Percentiles rank a stretch among this genome's conserved stretches.
Conservation (phyloP, 139 green algal species). For the Picochlorum sp. region DNA sequence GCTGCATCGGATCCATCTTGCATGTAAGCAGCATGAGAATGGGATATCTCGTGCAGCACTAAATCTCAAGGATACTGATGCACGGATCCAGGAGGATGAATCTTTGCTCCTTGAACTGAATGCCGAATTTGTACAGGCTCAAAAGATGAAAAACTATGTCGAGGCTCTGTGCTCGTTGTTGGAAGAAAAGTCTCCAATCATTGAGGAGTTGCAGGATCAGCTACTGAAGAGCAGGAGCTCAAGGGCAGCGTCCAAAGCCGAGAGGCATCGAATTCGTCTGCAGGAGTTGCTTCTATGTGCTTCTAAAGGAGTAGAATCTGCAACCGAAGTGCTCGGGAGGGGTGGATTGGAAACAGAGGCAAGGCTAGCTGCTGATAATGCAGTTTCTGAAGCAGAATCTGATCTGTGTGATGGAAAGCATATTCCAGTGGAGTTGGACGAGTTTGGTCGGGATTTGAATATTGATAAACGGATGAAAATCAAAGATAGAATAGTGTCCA, state of each 20-base stretch:
- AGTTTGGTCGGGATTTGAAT: slow-evolving; percentile 80
- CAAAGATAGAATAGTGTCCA: slow-evolving; percentile 6
- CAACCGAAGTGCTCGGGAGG: slow-evolving; percentile 41
- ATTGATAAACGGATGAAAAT: slow-evolving; percentile 39
- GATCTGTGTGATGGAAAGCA: slow-evolving; percentile 7
- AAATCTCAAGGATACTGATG: slow-evolving; percentile 25
- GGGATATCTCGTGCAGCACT: slow-evolving; percentile 19
- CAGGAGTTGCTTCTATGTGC: slow-evolving; percentile 43
- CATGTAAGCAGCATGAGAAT: background rate
- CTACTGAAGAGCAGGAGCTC: slow-evolving; percentile 38
- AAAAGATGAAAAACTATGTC: slow-evolving; percentile 67
- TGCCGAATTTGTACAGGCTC: slow-evolving; percentile 28
- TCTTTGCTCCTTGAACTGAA: slow-evolving; percentile 25
- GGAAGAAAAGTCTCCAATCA: slow-evolving; percentile 66
- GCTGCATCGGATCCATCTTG: slow-evolving; percentile 21
- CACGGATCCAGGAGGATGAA: slow-evolving; percentile 24
- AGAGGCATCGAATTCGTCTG: slow-evolving; percentile 11
- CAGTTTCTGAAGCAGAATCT: background rate
- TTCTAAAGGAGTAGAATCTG: slow-evolving; percentile 54
- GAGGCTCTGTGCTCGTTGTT: slow-evolving; percentile 79
- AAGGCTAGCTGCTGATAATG: slow-evolving; percentile 32
- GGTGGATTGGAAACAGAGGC: slow-evolving; percentile 27
- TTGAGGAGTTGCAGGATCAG: slow-evolving; percentile 81
- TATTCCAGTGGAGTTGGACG: slow-evolving; percentile 58
- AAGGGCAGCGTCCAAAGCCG: slow-evolving; percentile 18